A percentile compares a stretch with the other conserved stretches of the same genome.
Conservation (phyloP, 495 filamentous ascomycete genomes). For the Penicillium bialowiezense region DNA sequence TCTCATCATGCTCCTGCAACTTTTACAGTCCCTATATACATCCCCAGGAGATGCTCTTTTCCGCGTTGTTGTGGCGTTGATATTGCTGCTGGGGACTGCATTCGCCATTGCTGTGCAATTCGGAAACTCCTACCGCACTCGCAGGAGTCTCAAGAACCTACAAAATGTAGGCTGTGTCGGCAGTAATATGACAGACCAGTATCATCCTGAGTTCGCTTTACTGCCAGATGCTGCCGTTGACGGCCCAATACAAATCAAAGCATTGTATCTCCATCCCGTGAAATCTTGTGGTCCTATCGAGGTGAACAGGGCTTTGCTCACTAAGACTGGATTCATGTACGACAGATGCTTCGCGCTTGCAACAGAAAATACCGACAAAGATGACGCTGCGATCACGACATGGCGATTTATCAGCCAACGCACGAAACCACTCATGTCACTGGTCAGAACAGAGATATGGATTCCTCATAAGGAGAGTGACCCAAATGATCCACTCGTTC, state of each 20-base stretch:
- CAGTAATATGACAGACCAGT: background rate
- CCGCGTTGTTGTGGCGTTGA: background rate
- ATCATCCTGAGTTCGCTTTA: slow-evolving; percentile 3
- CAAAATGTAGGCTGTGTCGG: background rate
- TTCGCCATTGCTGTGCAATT: slow-evolving; percentile 2
- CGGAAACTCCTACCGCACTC: slow-evolving; percentile 2
- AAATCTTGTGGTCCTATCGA: slow-evolving; percentile 19
- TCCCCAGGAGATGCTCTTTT: background rate
- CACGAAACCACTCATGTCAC: slow-evolving; percentile 20
- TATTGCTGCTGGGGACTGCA: background rate
- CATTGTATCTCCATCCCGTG: slow-evolving; percentile 17
- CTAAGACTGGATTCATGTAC: slow-evolving; percentile 15
- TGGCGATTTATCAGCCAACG: slow-evolving; percentile 26
- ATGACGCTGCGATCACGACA: background rate
- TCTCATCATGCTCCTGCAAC: slow-evolving; percentile 4
- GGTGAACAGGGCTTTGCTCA: slow-evolving; percentile 11
- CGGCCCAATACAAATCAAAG: slow-evolving; percentile 9
- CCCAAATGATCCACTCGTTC: slow-evolving; percentile 3
- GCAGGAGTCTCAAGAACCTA: slow-evolving; percentile 1
- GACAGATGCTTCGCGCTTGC: slow-evolving; percentile 15
- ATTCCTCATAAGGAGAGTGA: slow-evolving; percentile 5
- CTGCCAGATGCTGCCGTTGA: background rate
- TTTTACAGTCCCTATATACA: background rate
- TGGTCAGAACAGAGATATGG: slow-evolving; percentile 15
- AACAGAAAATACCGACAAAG: background rate